A percentile compares a stretch with the other conserved stretches of the same genome.
These are phyloP conservation scores for Globisporangium iwayamae DNA, from an alignment of 352 stramenopile species.

Conservation along the genomic window DNA sequence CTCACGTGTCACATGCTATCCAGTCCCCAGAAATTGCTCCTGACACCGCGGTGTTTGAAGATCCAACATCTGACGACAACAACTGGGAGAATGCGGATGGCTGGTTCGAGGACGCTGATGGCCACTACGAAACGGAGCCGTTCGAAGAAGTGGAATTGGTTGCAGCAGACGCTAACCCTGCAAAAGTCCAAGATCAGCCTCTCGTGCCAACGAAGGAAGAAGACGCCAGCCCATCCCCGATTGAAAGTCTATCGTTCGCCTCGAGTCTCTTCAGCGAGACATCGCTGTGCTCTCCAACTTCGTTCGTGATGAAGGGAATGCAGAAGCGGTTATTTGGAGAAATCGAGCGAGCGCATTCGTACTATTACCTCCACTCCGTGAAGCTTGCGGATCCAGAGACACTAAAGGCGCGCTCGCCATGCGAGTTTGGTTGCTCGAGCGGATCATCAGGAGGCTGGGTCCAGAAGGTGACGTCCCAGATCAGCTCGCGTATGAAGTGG, in stretches of 20 bases:
- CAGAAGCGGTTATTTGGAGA: constrained; percentile 60
- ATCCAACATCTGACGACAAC: constrained; percentile 4
- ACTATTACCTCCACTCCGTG: constrained; percentile 62
- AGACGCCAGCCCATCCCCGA: constrained; percentile 11
- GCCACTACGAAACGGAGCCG: constrained; percentile 8
- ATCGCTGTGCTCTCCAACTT: constrained; percentile 38
- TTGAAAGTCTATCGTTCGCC: constrained; percentile 29
- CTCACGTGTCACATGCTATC: not conserved
- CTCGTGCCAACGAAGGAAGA: constrained; percentile 30
- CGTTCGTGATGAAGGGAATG: constrained; percentile 63
- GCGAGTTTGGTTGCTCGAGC: constrained; percentile 53
- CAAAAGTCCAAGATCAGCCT: constrained; percentile 12
- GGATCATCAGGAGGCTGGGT: constrained; percentile 56
- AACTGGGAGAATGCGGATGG: constrained; percentile 7
- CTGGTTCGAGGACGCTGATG: constrained; percentile 11
- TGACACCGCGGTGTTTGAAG: not conserved
- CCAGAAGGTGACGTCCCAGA: constrained; percentile 68
- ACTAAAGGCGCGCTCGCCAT: constrained; percentile 17
- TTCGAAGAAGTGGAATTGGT: constrained; percentile 5
- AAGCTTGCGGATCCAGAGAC: constrained; percentile 14
- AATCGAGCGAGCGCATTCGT: constrained; percentile 62
- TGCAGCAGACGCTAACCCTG: constrained; percentile 17
- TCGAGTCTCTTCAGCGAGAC: constrained; percentile 41
- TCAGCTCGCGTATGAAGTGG: constrained; percentile 77
- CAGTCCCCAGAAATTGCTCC: not conserved